Evolutionary conservation across 2,329 filamentous ascomycete genomes (phyloP).

Genomic region (Phyllosticta citribraziliensis): DNA sequence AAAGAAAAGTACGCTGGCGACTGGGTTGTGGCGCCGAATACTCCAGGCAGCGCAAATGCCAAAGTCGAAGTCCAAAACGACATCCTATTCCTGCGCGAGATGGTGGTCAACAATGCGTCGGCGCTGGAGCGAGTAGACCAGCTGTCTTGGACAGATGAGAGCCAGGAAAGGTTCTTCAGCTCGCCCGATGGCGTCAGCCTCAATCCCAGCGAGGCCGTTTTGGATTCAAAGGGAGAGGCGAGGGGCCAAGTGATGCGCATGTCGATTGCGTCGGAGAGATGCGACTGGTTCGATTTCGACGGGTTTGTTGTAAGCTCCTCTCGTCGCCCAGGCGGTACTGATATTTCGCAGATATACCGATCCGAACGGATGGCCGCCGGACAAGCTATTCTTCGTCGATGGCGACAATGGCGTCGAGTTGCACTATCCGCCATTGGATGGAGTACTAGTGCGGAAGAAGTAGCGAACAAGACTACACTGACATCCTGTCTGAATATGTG

Average conservation of each 20-base stretch:
- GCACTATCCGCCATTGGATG: conserved; percentile 23
- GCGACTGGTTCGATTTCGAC: conserved; percentile 26
- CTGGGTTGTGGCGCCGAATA: conserved; percentile 14
- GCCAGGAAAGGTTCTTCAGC: conserved; percentile 16
- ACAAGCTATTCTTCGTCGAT: conserved; percentile 21
- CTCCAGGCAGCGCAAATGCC: conserved; percentile 15
- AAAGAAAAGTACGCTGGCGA: conserved; percentile 17
- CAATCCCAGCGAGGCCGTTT: conserved; percentile 18
- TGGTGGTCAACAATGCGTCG: conserved; percentile 20
- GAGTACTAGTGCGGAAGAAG: conserved; percentile 13
- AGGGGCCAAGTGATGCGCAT: conserved; percentile 21
- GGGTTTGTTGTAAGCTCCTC: conserved; percentile 13
- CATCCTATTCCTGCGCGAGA: conserved; percentile 19
- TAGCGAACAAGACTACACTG: background rate
- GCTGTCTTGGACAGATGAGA: conserved; percentile 17
- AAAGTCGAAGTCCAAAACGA: conserved; percentile 21
- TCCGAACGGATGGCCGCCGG: conserved; percentile 22
- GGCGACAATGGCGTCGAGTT: conserved; percentile 15
- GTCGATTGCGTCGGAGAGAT: conserved; percentile 17
- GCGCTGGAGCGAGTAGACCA: conserved; percentile 21
- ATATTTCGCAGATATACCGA: conserved; percentile 18
- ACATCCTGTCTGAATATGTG: background rate
- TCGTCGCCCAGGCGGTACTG: background rate
- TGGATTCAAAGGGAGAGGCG: background rate
- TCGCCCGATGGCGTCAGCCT: conserved; percentile 17